Evolutionary conservation across 345 rosid genomes (phyloP), one percentile per base, ranked within the genome.

Genomic region (Sisymbrium altissimum): DNA sequence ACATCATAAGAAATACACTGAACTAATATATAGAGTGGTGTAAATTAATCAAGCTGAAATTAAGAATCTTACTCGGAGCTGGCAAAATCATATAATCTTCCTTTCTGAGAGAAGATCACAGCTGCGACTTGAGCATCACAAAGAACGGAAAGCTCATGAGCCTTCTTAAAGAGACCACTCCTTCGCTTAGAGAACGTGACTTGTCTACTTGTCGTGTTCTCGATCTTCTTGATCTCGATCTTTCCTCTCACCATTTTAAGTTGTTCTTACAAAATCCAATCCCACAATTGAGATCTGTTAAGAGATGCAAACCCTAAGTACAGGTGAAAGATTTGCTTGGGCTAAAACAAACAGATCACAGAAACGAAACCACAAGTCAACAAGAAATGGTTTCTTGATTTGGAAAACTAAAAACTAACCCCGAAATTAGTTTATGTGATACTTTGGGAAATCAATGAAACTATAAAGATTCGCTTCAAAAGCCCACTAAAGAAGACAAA

Each of bases 91-190:
- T 64, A 64, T 45, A 80, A 70, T 56, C 76, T 83, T 78, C 91
- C 86, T 25, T 43, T 80, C 78, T 80, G 88, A 5, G 91, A 86
- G 74, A 84, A 86, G 75, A 83, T 56, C 27, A 84, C 66, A n/a
- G 76, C 80, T 7, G 84, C 83, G 55, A 86, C 80, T 75, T 86
- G 86, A 3, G 84, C 85, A 71, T 86, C 88, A 54, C 86, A 84
- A 11, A 86, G 83, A 76, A 86, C 81, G 3, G 84, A 83, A 59
- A 84, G 82, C 82, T 86, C 91, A 63, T 49, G 62, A 59, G 88
- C 91, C 72, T 84, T 86, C 87, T 86, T 86, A 72, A 84, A 36
- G 38, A 86, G 80, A 48, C 90, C 90, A 13, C 40, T 83, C 62
- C 85, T 80, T 13, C 90, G 75, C 58, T 84, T 86, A 0, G 82